phyloP scores from a whole-genome alignment of 345 rosid genomes.

The Arabidopsis suecica region DNA sequence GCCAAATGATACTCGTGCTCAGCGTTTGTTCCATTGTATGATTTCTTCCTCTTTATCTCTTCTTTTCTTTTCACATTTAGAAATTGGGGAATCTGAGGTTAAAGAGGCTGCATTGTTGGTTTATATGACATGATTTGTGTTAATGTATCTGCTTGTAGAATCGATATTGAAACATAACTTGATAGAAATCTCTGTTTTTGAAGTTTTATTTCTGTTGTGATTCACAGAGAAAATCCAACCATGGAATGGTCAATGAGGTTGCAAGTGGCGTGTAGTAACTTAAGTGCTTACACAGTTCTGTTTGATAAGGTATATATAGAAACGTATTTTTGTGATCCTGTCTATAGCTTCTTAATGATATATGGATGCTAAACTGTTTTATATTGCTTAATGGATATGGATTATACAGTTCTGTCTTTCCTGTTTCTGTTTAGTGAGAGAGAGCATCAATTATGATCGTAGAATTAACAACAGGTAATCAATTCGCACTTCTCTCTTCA shows the following conservation, averaged over 20 bases:
- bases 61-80: background rate
- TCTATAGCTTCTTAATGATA: background rate
- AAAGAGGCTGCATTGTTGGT: background rate
- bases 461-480: slow-evolving; percentile 65
- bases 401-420: slow-evolving; percentile 55
- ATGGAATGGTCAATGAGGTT: slow-evolving; percentile 85
- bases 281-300: slow-evolving; percentile 82
- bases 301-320: slow-evolving; percentile 66
- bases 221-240: slow-evolving; percentile 61
- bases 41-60: background rate
- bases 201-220: slow-evolving; percentile 19
- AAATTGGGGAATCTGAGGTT: background rate
- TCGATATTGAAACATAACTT: background rate
- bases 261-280: slow-evolving; percentile 75
- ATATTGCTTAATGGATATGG: background rate
- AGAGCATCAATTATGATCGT: slow-evolving; percentile 44
- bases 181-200: background rate
- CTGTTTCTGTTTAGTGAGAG: slow-evolving; percentile 85
- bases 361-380: background rate
- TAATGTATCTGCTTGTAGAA: background rate
- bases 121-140: background rate
- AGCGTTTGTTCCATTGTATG: slow-evolving; percentile 86
- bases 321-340: background rate
- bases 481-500: background rate
- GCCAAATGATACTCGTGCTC: slow-evolving; percentile 83